Evolutionary conservation across 179 eudicot species (phyloP).

Genomic region (Nepenthes alata): DNA sequence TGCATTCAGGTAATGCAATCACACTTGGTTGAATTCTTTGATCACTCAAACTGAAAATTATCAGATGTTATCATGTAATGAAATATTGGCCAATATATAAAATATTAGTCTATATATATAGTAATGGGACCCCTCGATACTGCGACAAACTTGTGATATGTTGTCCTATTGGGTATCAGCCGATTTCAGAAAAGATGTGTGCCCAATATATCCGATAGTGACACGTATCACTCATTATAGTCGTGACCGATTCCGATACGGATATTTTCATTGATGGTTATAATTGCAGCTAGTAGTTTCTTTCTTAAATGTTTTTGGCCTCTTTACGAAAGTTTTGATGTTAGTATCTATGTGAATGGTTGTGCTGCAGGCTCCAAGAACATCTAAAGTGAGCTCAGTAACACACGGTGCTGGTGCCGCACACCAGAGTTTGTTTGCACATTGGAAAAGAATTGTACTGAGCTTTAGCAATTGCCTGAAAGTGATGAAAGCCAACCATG

Average conservation of each 20-base stretch:
- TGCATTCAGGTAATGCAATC: constrained; percentile 63
- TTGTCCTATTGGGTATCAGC: too few relatives aligned
- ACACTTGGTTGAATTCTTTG: neutral
- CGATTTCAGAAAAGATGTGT: too few relatives aligned
- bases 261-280: neutral
- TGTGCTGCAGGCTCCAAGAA: constrained; percentile 67
- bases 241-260: too few relatives aligned
- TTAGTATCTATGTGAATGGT: constrained; percentile 5
- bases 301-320: neutral
- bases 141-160: too few relatives aligned
- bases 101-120: too few relatives aligned
- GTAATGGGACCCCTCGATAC: too few relatives aligned
- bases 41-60: neutral
- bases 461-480: constrained; percentile 53
- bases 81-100: too few relatives aligned
- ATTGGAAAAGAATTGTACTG: constrained; percentile 84
- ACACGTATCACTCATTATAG: too few relatives aligned
- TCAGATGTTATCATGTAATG: neutral
- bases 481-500: constrained; percentile 63
- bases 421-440: constrained; percentile 55
- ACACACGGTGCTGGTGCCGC: constrained; percentile 51
- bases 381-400: constrained; percentile 47
- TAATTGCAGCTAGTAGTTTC: neutral
- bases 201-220: too few relatives aligned
- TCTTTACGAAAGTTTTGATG: neutral